A percentile compares a stretch with the other conserved stretches of the same genome.
Evolutionary conservation across 257 asterid genomes (phyloP).

Genomic region (Jacaranda copaia): DNA sequence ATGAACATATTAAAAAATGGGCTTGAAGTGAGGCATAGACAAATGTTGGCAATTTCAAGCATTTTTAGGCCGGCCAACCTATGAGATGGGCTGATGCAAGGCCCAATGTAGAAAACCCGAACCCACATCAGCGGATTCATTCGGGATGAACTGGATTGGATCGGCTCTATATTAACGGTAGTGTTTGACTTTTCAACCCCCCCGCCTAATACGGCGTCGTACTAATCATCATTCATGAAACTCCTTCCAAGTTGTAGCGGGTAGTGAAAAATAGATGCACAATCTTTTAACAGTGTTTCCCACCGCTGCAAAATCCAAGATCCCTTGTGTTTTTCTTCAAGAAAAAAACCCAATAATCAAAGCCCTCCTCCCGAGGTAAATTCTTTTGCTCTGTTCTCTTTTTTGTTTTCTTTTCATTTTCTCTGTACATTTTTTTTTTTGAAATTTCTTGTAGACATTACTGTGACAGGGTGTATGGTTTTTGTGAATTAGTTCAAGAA

Average conservation of each 20-base stretch:
- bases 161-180: not conserved
- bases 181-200: conserved; percentile 27
- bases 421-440: not conserved
- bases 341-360: conserved; percentile 40
- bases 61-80: not conserved
- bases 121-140: not conserved
- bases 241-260: conserved; percentile 18
- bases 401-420: conserved; percentile 10
- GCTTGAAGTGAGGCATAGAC: not conserved
- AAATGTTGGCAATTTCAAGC: not conserved
- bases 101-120: not conserved
- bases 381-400: conserved; percentile 5
- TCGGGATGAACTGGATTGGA: not conserved
- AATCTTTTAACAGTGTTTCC: conserved; percentile 41
- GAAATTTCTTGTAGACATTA: conserved; percentile 12
- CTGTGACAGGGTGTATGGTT: conserved; percentile 26
- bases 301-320: conserved; percentile 53
- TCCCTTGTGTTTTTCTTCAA: conserved; percentile 39
- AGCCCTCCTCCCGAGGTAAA: conserved; percentile 44
- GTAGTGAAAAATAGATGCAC: conserved; percentile 37
- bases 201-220: conserved; percentile 50
- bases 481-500: conserved; percentile 39
- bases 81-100: not conserved
- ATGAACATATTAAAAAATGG: conserved; percentile 1
- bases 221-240: conserved; percentile 26